Evolutionary conservation across 305 asterid species (phyloP).

Genomic region (Fraxinus albicans): DNA sequence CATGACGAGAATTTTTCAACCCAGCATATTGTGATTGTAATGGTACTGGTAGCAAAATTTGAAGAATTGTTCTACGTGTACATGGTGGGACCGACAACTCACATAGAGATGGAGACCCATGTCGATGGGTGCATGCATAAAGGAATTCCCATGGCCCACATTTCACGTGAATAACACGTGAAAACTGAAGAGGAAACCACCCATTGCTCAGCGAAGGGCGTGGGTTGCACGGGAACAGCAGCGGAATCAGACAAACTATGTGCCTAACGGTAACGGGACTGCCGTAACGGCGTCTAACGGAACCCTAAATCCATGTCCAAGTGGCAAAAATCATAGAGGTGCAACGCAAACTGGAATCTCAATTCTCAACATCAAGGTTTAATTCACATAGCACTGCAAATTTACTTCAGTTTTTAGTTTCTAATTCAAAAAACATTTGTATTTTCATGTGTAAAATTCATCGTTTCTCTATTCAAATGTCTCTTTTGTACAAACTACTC

Average conservation of each 20-base stretch:
- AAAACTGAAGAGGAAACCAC: neutral
- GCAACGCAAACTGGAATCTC: neutral
- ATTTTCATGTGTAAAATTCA: constrained; percentile 15
- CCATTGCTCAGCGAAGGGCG: neutral
- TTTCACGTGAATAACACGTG: constrained; percentile 22
- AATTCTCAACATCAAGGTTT: neutral
- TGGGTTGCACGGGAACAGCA: neutral
- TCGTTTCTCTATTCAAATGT: neutral
- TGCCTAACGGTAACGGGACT: neutral
- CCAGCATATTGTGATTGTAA: neutral
- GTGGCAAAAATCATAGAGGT: neutral
- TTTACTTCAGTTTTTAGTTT: neutral
- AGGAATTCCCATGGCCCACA: neutral
- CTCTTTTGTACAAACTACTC: neutral
- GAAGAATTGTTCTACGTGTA: too few species aligned
- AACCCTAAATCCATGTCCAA: neutral
- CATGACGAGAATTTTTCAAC: neutral
- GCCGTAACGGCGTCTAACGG: neutral
- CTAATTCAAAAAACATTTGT: neutral
- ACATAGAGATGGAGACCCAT: too few species aligned
- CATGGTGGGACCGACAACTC: too few species aligned
- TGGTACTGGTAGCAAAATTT: neutral
- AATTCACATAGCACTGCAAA: neutral
- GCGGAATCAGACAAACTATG: neutral
- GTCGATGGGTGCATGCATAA: neutral